phyloP scores from a whole-genome alignment of 2,329 filamentous ascomycete genomes.

The Tolypocladium endophyticum region DNA sequence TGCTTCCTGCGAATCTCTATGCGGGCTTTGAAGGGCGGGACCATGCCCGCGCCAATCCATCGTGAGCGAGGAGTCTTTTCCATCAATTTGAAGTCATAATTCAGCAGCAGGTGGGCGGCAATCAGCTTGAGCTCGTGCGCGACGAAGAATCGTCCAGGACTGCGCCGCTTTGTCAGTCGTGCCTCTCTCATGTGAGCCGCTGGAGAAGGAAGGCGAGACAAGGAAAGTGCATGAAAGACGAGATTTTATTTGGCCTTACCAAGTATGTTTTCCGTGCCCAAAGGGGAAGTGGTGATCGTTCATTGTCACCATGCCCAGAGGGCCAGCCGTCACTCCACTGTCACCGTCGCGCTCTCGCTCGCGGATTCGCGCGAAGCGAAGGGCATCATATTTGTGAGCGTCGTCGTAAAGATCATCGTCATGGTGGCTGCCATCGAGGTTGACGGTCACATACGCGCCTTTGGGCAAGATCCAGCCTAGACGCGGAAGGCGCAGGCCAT shows the following conservation, averaged over 20 bases:
- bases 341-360: conserved; percentile 24
- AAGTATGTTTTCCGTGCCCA: conserved; percentile 46
- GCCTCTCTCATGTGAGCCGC: not conserved
- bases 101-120: conserved; percentile 35
- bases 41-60: conserved; percentile 33
- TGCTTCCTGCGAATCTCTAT: conserved; percentile 13
- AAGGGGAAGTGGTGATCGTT: conserved; percentile 40
- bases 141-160: conserved; percentile 46
- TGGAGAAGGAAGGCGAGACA: not conserved
- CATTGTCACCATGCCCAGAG: conserved; percentile 40
- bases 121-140: conserved; percentile 45
- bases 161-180: not conserved
- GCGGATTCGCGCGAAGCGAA: conserved; percentile 34
- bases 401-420: conserved; percentile 32
- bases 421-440: conserved; percentile 33
- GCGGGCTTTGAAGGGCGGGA: conserved; percentile 14
- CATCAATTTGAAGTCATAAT: conserved; percentile 40
- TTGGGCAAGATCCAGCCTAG: conserved; percentile 23
- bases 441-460: conserved; percentile 32
- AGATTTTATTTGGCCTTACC: conserved; percentile 12
- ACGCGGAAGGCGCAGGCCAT: conserved; percentile 29
- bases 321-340: conserved; percentile 15
- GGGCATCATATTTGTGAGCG: conserved; percentile 34
- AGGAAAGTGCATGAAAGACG: not conserved
- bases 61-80: conserved; percentile 25